Evolutionary conservation across 1,284 basidiomycete genomes (phyloP).

Genomic region (Leccinum fallax): DNA sequence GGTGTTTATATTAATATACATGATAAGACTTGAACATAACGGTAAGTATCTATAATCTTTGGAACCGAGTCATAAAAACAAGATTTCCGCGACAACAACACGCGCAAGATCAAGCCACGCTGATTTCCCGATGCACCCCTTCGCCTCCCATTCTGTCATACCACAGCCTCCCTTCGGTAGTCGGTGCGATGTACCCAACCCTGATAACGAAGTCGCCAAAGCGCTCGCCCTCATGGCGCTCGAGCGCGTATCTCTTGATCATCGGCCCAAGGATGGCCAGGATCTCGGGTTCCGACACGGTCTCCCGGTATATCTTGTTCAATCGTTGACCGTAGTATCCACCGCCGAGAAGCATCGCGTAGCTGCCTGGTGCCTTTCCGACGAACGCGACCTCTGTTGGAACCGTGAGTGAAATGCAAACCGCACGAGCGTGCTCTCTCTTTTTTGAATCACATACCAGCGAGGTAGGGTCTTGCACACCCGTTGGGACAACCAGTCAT

Average conservation of each 20-base stretch:
- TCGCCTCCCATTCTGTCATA: constrained; percentile 82
- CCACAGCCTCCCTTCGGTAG: constrained; percentile 78
- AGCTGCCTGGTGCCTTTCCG: constrained; percentile 93
- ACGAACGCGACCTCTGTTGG: constrained; percentile 88
- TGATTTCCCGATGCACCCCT: constrained; percentile 45
- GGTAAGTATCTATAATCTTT: not conserved
- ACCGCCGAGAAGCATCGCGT: constrained; percentile 95
- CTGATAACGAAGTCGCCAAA: constrained; percentile 97
- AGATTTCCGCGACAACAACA: not conserved
- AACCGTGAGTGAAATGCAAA: constrained; percentile 1
- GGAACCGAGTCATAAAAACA: not conserved
- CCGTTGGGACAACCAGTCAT: constrained; percentile 98
- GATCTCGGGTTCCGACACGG: constrained; percentile 93
- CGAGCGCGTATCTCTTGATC: constrained; percentile 92
- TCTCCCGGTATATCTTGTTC: constrained; percentile 93
- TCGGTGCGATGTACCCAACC: constrained; percentile 81
- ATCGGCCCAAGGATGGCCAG: constrained; percentile 87
- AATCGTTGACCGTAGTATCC: constrained; percentile 92
- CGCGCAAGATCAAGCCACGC: not conserved
- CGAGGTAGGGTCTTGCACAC: constrained; percentile 93
- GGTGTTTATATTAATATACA: not conserved
- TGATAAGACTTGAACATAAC: not conserved
- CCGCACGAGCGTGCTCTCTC: not conserved
- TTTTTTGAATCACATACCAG: constrained; percentile 54
- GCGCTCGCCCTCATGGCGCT: constrained; percentile 86